Evolutionary conservation across 495 filamentous ascomycete genomes (phyloP).

Genomic region (Hypoxylon subgilvum): DNA sequence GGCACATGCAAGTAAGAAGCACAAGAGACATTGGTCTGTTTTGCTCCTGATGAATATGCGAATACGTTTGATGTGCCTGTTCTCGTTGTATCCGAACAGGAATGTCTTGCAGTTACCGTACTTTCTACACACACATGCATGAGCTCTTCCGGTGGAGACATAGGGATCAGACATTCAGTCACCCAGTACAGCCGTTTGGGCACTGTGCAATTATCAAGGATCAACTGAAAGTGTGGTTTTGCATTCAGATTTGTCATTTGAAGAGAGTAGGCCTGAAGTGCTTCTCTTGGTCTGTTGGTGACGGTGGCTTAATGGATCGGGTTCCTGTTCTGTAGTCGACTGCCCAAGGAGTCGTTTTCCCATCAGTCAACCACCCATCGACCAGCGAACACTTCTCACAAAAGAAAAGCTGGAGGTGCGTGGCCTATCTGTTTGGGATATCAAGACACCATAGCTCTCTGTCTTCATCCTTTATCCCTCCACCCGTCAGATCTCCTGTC

Average conservation of each 20-base stretch:
- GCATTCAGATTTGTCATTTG: conserved; percentile 17
- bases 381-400: conserved; percentile 26
- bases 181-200: no score
- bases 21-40: no score
- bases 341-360: conserved; percentile 2
- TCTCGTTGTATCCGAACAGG: no score
- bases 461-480: conserved; percentile 1
- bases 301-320: conserved; percentile 7
- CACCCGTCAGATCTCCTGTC: conserved; percentile 5
- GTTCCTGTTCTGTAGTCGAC: conserved; percentile 15
- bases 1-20: no score
- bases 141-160: no score
- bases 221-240: neutral
- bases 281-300: conserved; percentile 14
- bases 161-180: neutral
- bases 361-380: conserved; percentile 1
- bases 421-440: conserved; percentile 21
- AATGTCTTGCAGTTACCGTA: no score
- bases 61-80: no score
- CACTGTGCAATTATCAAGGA: neutral
- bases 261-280: conserved; percentile 17
- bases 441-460: neutral
- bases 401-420: conserved; percentile 30
- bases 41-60: no score
- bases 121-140: no score